Evolutionary conservation across 176 grass and related monocot genomes (phyloP).

Genomic region (Aegilops bicornis): DNA sequence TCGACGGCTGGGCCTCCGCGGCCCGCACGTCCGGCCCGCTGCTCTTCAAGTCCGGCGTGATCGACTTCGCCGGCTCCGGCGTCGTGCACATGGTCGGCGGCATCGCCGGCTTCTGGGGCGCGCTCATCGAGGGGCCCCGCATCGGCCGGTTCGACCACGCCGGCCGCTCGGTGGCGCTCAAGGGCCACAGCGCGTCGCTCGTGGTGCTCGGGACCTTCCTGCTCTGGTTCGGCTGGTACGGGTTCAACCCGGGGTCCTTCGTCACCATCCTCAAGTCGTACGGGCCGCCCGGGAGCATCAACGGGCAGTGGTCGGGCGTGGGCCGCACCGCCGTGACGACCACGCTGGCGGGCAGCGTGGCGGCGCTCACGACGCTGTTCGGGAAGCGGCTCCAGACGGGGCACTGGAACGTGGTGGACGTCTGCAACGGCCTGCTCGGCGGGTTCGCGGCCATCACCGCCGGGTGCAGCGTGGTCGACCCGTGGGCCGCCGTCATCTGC

Average conservation of each 20-base stretch:
- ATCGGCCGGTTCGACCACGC: conserved; percentile 75
- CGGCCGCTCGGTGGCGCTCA: conserved; percentile 73
- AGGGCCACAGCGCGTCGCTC: conserved; percentile 87
- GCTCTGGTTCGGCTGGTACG: conserved; percentile 97
- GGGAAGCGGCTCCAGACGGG: conserved; percentile 87
- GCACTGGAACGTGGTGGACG: conserved; percentile 92
- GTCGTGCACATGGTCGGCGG: conserved; percentile 97
- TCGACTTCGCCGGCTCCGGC: conserved; percentile 94
- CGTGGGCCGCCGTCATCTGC: conserved; percentile 91
- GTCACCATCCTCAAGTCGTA: conserved; percentile 72
- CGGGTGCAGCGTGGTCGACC: conserved; percentile 87
- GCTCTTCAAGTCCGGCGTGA: conserved; percentile 82
- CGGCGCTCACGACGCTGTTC: conserved; percentile 88
- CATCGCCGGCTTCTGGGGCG: conserved; percentile 89
- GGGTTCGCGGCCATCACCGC: conserved; percentile 93
- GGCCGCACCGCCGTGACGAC: conserved; percentile 92
- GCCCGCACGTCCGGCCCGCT: conserved; percentile 41
- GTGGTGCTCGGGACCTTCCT: conserved; percentile 91
- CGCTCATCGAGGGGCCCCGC: conserved; percentile 86
- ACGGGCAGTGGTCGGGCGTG: conserved; percentile 95
- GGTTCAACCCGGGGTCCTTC: conserved; percentile 95
- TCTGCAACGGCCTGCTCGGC: conserved; percentile 93
- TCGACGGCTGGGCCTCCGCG: conserved; percentile 77
- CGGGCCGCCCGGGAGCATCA: conserved; percentile 54
- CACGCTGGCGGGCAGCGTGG: conserved; percentile 82